Base-by-base conservation (phyloP, 2,329 filamentous ascomycete species). In the Metarhizium sp. region DNA sequence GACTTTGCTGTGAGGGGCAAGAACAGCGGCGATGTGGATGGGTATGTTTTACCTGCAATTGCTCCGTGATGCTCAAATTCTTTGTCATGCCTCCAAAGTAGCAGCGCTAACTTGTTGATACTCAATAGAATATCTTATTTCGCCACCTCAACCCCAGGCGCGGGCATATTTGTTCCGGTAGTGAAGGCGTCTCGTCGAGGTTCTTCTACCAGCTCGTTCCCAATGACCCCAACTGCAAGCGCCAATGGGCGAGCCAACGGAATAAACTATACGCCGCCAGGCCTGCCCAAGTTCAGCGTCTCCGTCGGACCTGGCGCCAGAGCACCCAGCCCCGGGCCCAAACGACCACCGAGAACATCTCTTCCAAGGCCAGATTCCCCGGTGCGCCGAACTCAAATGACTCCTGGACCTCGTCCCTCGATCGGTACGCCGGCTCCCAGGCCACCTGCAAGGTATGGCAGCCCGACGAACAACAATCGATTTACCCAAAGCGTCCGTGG, bases 11-110 rank as follows among this genome's bases (percentile, higher is more conserved):
- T 79, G 52, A 83, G 87, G 67, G 94, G 94, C 38, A 99, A 99
- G 78, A 99, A 99, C 67, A 95, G 82, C 65, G 94, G 94, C 60
- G 92, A 96, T 70, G 94, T 97, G 54, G 92, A 97, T 63, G 94
- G 92, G 89, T 92, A 78, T 72, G 82, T 40, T 54, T 25, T 25
- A 25, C 25, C 25, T 25, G 25, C 25, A 25, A 25, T 25, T 25
- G 25, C 25, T 25, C 25, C 25, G 25, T 4, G 25, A 25, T 25
- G 25, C 25, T 25, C 25, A 25, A 25, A 25, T 25, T 25, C 25
- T 25, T 25, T 25, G 3, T 25, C 25, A 25, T 25, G 25, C 4
- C 25, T 45, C n/a, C 10, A 45, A 10, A 11, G 18, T 10, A 16
- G 6, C 42, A 16, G 4, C 42, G 7, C 47, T 50, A 34, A 47